A percentile compares a stretch with the other conserved stretches of the same genome.
Conservation (phyloP, 108 stramenopile species). For the Epipyxis sp. region DNA sequence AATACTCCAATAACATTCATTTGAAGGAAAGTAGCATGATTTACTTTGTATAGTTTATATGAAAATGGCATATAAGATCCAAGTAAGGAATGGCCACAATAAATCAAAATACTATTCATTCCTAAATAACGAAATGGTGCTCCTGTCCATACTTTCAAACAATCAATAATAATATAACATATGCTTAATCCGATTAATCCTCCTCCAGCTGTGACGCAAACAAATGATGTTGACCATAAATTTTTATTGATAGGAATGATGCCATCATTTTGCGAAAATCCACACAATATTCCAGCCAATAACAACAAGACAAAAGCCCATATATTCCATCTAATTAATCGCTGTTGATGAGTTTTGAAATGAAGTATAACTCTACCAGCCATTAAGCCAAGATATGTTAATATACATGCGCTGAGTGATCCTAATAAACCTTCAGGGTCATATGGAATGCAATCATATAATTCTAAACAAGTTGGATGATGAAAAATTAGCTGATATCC, state of each 20-base stretch:
- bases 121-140: conserved; percentile 28
- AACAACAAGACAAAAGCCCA: neutral
- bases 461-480: conserved; percentile 22
- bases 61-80: conserved; percentile 33
- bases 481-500: conserved; percentile 26
- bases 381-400: conserved; percentile 32
- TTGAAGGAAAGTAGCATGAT: conserved; percentile 10
- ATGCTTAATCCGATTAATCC: conserved; percentile 22
- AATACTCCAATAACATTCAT: conserved; percentile 37
- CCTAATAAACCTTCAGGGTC: conserved; percentile 45
- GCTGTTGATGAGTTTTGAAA: neutral
- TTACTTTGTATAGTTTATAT: neutral
- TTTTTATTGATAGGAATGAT: conserved; percentile 41
- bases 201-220: conserved; percentile 22
- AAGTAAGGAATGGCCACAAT: conserved; percentile 29
- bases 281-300: conserved; percentile 29
- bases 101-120: conserved; percentile 38
- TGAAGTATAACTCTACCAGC: conserved; percentile 30
- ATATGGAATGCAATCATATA: conserved; percentile 35
- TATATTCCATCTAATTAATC: neutral
- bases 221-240: conserved; percentile 36
- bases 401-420: neutral
- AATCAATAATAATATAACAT: conserved; percentile 22
- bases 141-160: conserved; percentile 33
- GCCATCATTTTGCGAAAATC: conserved; percentile 4